Evolutionary conservation across 805 yeast species (phyloP), one percentile per base, ranked within the genome.

Genomic region (Suhomyces sp.): DNA sequence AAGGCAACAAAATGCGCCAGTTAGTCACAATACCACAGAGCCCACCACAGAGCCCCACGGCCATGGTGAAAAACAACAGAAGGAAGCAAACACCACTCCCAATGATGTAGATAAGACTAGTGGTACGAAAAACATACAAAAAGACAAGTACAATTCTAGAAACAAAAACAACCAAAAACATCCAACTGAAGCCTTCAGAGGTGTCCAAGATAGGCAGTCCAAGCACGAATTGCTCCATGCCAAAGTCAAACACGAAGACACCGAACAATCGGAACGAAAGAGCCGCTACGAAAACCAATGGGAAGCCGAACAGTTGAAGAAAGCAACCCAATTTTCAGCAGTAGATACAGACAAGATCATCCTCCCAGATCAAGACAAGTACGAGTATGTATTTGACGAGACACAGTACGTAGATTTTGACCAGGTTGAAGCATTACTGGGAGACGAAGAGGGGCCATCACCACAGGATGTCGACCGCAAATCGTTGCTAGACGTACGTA

Each of bases 301-400:
- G 88, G 88, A 82, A 57, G 52, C 61, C 1, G 81, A 79, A 37
- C 86, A 83, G 57, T 62, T 76, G 13, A 60, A 69, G 35, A 75
- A 75, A 60, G 77, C 77, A 6, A 68, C 71, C 44, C 65, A 65
- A 50, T 57, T 55, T 48, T 57, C 54, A 2, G 51, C 62, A 39
- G 59, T 61, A 4, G 62, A 20, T 44, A 57, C 66, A 1, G 81
- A 78, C 58, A 76, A 74, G 46, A 73, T 79, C 19, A 60, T 65
- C 13, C 61, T 76, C 0, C 75, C 78, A 0, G 70, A 71, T 2
- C 76, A 66, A 33, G 73, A 75, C 7, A 66, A 81, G 41, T 89
- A 86, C 60, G 96, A 87, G 10, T 89, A 76, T 69, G 93, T 89
- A 0, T 87, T 87, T 67, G 94, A 89, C 63, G 78, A 79, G 43